Evolutionary conservation across 2,329 filamentous ascomycete species (phyloP).

Genomic region (Penicillium freii): DNA sequence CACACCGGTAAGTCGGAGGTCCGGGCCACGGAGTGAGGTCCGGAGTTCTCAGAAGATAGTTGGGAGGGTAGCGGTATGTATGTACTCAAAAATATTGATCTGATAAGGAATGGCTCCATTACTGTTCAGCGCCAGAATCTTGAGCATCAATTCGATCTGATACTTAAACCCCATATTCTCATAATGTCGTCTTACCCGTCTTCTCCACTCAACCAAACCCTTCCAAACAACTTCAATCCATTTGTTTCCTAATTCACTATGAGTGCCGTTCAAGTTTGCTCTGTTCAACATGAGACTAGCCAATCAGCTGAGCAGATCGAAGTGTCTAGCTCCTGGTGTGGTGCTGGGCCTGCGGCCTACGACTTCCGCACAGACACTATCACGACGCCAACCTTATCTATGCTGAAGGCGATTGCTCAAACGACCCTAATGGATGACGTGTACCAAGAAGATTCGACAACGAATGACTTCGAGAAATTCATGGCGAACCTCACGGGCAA

Average conservation of each 20-base stretch:
- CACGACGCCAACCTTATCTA: neutral
- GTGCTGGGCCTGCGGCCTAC: neutral
- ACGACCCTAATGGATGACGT: neutral
- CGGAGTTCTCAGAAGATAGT: neutral
- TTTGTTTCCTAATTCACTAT: neutral
- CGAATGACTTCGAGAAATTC: neutral
- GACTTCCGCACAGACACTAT: neutral
- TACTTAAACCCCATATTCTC: neutral
- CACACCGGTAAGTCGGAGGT: neutral
- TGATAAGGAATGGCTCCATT: neutral
- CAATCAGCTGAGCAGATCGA: neutral
- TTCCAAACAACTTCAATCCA: neutral
- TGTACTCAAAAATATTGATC: neutral
- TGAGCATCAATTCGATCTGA: neutral
- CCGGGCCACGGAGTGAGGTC: neutral
- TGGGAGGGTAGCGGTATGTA: too few relatives aligned
- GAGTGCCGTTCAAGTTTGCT: neutral
- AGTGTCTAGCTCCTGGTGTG: neutral
- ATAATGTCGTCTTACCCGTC: neutral
- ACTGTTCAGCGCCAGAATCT: neutral
- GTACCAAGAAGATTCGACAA: neutral
- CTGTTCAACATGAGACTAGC: neutral
- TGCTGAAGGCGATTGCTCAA: neutral
- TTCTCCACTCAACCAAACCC: neutral
- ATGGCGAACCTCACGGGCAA: neutral